Conservation (phyloP, 257 asterid genomes). For the Osmanthus fragrans region DNA sequence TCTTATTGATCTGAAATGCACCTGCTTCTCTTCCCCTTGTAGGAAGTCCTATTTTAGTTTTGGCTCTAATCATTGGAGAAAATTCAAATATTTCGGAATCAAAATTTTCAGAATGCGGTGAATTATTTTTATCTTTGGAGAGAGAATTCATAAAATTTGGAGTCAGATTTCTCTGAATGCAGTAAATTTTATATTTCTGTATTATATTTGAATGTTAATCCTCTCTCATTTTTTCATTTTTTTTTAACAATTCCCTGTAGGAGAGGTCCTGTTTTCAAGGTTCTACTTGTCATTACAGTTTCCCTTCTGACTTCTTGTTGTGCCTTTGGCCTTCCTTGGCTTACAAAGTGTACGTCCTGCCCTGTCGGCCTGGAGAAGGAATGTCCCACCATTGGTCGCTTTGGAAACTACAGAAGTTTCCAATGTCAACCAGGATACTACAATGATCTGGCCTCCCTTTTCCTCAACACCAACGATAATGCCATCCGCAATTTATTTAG, state of each 20-base stretch:
- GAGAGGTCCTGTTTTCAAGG: slow-evolving; percentile 73
- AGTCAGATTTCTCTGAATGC: neutral
- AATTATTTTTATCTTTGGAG: too few species aligned
- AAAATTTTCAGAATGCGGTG: neutral
- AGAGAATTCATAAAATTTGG: neutral
- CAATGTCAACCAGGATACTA: slow-evolving; percentile 74
- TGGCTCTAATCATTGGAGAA: neutral
- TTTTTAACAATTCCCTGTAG: slow-evolving; percentile 42
- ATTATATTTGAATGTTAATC: neutral
- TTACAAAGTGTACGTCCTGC: slow-evolving; percentile 73
- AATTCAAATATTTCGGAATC: neutral
- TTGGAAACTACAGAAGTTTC: slow-evolving; percentile 83
- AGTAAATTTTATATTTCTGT: neutral
- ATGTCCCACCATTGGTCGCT: slow-evolving; percentile 71
- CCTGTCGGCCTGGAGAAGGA: slow-evolving; percentile 49
- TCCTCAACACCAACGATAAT: slow-evolving; percentile 84
- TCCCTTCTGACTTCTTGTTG: slow-evolving; percentile 82
- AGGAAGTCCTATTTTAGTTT: neutral
- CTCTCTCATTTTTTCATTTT: slow-evolving; percentile 3
- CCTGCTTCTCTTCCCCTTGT: neutral
- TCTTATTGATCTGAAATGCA: neutral
- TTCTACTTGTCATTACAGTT: slow-evolving; percentile 64
- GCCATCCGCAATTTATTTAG: slow-evolving; percentile 86
- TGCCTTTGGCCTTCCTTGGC: slow-evolving; percentile 84
- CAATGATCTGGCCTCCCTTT: slow-evolving; percentile 90